These are phyloP conservation scores for Pythium dissotocum DNA, from an alignment of 352 stramenopile genomes.

Conservation along the genomic window DNA sequence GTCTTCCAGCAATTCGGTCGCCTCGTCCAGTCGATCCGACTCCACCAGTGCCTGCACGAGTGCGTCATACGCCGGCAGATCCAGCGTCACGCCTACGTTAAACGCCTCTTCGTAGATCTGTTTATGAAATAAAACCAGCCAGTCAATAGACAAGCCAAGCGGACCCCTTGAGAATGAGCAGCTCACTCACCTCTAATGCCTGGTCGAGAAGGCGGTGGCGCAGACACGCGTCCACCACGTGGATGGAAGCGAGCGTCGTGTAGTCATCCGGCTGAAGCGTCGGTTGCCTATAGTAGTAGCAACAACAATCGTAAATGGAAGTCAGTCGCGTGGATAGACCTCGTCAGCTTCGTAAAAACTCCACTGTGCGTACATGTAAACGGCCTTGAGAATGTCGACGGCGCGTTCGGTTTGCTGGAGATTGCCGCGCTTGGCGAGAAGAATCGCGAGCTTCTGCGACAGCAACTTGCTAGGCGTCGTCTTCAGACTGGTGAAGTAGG, in stretches of 20 bases:
- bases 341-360: neutral
- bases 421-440: constrained; percentile 32
- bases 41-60: constrained; percentile 34
- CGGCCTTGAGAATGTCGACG: constrained; percentile 29
- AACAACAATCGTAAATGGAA: neutral
- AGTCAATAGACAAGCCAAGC: neutral
- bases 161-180: neutral
- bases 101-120: constrained; percentile 38
- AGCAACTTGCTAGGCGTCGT: constrained; percentile 25
- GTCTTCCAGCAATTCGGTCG: constrained; percentile 27
- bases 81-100: constrained; percentile 32
- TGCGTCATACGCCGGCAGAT: constrained; percentile 36
- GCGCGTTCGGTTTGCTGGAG: constrained; percentile 23
- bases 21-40: constrained; percentile 29
- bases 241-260: constrained; percentile 37
- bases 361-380: constrained; percentile 25
- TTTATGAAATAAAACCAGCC: neutral
- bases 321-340: neutral
- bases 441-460: constrained; percentile 35
- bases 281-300: constrained; percentile 7
- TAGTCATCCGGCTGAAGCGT: constrained; percentile 33
- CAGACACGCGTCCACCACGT: constrained; percentile 41
- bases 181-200: constrained; percentile 29
- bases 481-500: constrained; percentile 28
- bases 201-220: constrained; percentile 30